These are phyloP conservation scores for Oldenlandia corymbosa DNA, from an alignment of 257 asterid species.

Conservation along the genomic window DNA sequence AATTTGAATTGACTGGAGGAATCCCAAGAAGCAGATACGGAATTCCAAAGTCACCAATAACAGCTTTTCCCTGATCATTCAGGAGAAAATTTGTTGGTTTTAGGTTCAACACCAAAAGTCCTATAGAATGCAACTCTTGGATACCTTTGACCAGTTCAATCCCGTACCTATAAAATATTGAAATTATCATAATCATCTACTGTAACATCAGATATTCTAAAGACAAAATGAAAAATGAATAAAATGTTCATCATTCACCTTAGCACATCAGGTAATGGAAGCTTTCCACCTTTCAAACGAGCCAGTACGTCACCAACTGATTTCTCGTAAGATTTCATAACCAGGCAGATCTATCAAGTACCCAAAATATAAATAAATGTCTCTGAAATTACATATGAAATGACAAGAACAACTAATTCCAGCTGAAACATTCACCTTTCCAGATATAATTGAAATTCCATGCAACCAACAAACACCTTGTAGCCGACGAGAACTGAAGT, in stretches of 20 bases:
- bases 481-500: slow-evolving; percentile 28
- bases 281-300: slow-evolving; percentile 48
- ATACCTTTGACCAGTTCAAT: slow-evolving; percentile 46
- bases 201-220: slow-evolving; percentile 3
- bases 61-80: slow-evolving; percentile 34
- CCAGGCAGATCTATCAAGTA: slow-evolving; percentile 49
- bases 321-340: slow-evolving; percentile 49
- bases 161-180: slow-evolving; percentile 41
- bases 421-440: slow-evolving; percentile 24
- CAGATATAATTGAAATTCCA: slow-evolving; percentile 46
- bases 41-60: slow-evolving; percentile 62
- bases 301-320: slow-evolving; percentile 54
- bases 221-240: too few species aligned
- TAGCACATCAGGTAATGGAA: slow-evolving; percentile 45
- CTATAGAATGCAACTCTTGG: slow-evolving; percentile 49
- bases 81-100: slow-evolving; percentile 65
- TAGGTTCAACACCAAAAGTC: slow-evolving; percentile 47
- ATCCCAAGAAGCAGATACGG: slow-evolving; percentile 52
- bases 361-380: background rate
- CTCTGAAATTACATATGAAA: background rate
- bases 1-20: slow-evolving; percentile 30
- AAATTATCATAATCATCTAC: slow-evolving; percentile 10
- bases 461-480: slow-evolving; percentile 61
- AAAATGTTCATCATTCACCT: slow-evolving; percentile 30
- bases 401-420: slow-evolving; percentile 7